Evolutionary conservation across 495 filamentous ascomycete species (phyloP).

Genomic region (Talaromyces ruber): DNA sequence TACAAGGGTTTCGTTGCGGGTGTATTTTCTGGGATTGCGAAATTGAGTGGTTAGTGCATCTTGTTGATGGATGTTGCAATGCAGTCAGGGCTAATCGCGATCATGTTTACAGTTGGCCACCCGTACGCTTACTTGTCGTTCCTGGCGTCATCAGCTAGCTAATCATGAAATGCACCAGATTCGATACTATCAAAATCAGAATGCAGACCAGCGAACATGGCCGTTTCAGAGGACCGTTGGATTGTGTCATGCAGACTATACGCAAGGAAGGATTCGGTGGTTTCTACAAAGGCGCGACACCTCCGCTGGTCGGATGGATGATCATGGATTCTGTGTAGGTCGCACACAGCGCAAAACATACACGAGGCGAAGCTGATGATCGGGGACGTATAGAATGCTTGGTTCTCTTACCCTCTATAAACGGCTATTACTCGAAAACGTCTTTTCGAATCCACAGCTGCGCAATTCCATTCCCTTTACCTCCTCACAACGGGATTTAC

Average conservation of each 20-base stretch:
- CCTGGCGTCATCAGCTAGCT: constrained; percentile 16
- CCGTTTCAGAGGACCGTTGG: constrained; percentile 78
- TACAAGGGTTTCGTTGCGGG: constrained; percentile 96
- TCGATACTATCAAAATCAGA: constrained; percentile 95
- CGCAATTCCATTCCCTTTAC: constrained; percentile 27
- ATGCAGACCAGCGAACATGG: constrained; percentile 73
- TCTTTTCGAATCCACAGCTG: constrained; percentile 56
- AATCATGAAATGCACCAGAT: constrained; percentile 30
- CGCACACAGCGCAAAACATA: background rate
- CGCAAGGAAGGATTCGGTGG: constrained; percentile 70
- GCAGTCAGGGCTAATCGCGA: background rate
- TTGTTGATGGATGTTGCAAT: background rate
- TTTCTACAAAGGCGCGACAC: constrained; percentile 83
- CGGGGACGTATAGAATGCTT: constrained; percentile 59
- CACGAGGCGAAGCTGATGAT: background rate
- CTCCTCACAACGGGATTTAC: constrained; percentile 19
- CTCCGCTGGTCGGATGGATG: constrained; percentile 94
- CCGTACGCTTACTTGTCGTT: constrained; percentile 36
- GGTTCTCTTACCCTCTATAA: constrained; percentile 87
- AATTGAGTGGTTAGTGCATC: constrained; percentile 61
- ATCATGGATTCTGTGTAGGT: constrained; percentile 82
- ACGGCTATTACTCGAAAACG: constrained; percentile 63
- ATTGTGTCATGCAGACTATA: constrained; percentile 75
- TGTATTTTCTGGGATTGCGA: constrained; percentile 86
- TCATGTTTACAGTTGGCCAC: constrained; percentile 47